Evolutionary conservation across 805 yeast genomes (phyloP), one percentile per base, ranked within the genome.

Genomic region (Wickerhamiella cacticola): DNA sequence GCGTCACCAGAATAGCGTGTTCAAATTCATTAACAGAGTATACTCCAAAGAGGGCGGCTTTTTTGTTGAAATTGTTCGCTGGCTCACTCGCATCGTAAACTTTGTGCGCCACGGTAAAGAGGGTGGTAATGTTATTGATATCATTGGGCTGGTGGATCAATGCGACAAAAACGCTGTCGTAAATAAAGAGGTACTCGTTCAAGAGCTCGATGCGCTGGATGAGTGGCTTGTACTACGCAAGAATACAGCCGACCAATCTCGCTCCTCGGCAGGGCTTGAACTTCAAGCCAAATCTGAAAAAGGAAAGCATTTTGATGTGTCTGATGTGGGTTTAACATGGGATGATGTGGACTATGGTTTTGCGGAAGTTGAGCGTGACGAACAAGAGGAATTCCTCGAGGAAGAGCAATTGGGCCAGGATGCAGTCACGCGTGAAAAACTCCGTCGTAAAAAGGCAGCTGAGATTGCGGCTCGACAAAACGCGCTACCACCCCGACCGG

Each of bases 11-110:
- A 78, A 75, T 49, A 70, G 79, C 10, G 71, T 84, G 42, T 84
- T 84, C 68, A 68, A 68, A 46, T 92, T 89, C 58, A 70, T 89
- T 50, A 89, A 85, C 59, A 79, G 82, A 46, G 75, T 87, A n/a
- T 87, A 88, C 62, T 52, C 71, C n/a, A 77, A 82, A 53, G 97
- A 89, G 59, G 74, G 75, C 26, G 75, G 78, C 3, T 65, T 89
- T 4, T 89, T 89, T 64, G 76, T 79, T 45, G 78, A 78, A 3
- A 65, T 92, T 46, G 71, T 85, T 40, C 63, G 63, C 5, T 89
- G 96, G 96, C 69, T 85, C 40, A 77, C 82, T 50, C 67, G 70
- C 16, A 76, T 86, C 46, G 66, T 87, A 23, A 66, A 68, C 10
- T 76, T 84, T 52, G 65, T 88, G 45, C 73, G 83, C 49, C 68